Conservation (phyloP, 352 stramenopile species). For the Phytopythium boreale region DNA sequence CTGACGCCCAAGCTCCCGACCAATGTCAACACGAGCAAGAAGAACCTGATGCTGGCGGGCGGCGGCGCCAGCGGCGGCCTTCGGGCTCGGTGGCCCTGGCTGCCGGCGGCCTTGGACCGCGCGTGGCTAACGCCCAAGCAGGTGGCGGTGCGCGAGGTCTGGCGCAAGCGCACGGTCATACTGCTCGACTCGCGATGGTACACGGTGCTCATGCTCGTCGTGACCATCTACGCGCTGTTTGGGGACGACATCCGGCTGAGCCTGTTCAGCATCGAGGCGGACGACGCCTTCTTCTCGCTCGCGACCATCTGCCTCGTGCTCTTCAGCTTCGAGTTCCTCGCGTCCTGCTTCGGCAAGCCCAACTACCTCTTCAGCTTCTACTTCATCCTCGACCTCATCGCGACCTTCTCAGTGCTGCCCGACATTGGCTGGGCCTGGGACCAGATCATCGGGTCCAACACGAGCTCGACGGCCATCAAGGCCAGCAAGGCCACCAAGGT, state of each 20-base stretch:
- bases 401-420: slow-evolving; percentile 77
- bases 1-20: slow-evolving; percentile 61
- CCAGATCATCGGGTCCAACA: slow-evolving; percentile 60
- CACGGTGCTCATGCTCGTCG: slow-evolving; percentile 83
- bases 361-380: slow-evolving; percentile 91
- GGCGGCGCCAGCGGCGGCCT: slow-evolving; percentile 1
- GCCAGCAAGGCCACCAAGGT: slow-evolving; percentile 68
- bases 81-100: slow-evolving; percentile 6
- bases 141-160: slow-evolving; percentile 34
- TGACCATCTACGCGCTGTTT: slow-evolving; percentile 93
- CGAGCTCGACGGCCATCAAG: slow-evolving; percentile 55
- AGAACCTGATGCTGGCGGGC: slow-evolving; percentile 6
- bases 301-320: slow-evolving; percentile 86
- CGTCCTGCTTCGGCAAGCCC: slow-evolving; percentile 69
- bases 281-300: slow-evolving; percentile 84
- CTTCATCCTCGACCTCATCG: slow-evolving; percentile 85
- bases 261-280: slow-evolving; percentile 57
- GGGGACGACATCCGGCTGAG: slow-evolving; percentile 89
- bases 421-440: slow-evolving; percentile 85
- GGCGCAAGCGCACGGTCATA: slow-evolving; percentile 31
- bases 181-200: slow-evolving; percentile 77
- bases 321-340: slow-evolving; percentile 87
- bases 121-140: slow-evolving; percentile 30
- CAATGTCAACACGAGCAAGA: slow-evolving; percentile 35
- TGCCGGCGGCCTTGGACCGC: slow-evolving; percentile 14